phyloP scores from a whole-genome alignment of 345 rosid genomes.

The Moricandia arvensis region DNA sequence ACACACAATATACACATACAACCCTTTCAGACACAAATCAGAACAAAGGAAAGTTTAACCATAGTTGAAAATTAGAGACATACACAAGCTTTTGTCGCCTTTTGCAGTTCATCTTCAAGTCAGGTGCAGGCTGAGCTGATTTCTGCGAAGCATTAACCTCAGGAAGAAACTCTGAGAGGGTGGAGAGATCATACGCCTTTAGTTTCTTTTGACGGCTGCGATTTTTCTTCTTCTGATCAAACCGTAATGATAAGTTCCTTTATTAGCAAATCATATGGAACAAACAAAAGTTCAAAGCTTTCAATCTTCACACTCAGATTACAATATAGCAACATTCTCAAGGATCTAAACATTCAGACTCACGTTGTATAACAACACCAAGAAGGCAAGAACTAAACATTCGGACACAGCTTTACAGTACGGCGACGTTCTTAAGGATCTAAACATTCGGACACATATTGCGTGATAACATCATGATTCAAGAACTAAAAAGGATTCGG shows the following conservation, averaged over 20 bases:
- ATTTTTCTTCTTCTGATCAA: slow-evolving; percentile 51
- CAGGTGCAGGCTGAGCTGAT: slow-evolving; percentile 38
- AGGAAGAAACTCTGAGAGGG: slow-evolving; percentile 79
- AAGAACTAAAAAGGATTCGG: not conserved
- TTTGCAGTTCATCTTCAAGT: slow-evolving; percentile 71
- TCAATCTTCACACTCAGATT: not conserved
- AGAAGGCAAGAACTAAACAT: too few relatives aligned
- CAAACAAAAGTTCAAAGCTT: not conserved
- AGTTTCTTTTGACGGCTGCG: slow-evolving; percentile 65
- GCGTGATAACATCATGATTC: not conserved
- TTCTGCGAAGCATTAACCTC: slow-evolving; percentile 44
- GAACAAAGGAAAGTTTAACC: not conserved
- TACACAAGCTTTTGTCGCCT: slow-evolving; percentile 65
- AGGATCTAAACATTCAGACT: not conserved
- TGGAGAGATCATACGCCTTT: slow-evolving; percentile 68
- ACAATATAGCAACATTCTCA: not conserved
- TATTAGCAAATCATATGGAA: not conserved
- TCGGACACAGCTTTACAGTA: not conserved
- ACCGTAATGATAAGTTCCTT: not conserved
- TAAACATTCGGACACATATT: not conserved
- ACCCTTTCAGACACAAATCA: not conserved
- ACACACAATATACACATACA: slow-evolving; percentile 2
- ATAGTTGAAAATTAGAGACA: slow-evolving; percentile 13
- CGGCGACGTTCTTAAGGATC: not conserved
- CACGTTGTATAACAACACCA: too few relatives aligned